Evolutionary conservation across 495 filamentous ascomycete genomes (phyloP).

Genomic region (Glonium stellatum): DNA sequence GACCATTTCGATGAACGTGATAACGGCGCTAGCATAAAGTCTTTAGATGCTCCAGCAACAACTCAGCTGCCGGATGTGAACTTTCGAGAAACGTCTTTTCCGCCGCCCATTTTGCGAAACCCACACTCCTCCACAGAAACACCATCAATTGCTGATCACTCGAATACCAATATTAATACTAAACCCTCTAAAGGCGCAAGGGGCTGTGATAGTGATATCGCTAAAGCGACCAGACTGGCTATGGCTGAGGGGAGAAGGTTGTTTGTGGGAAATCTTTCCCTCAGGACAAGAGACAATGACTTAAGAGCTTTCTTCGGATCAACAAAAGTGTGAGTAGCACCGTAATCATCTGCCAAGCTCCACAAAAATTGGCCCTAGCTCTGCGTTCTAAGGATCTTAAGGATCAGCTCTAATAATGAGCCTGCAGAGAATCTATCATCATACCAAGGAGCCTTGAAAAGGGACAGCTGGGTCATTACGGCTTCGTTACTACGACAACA

Average conservation of each 20-base stretch:
- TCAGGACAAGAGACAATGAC: not conserved
- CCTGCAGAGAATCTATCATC: not conserved
- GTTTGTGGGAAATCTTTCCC: not conserved
- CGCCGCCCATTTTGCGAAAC: not conserved
- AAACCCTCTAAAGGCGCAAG: not conserved
- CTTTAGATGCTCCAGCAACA: no score
- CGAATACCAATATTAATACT: not conserved
- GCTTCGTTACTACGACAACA: not conserved
- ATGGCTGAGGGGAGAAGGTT: not conserved
- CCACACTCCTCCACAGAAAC: not conserved
- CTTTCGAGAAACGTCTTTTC: no score
- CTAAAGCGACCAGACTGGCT: not conserved
- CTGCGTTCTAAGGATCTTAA: no score
- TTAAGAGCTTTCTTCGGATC: not conserved
- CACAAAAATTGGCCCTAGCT: not conserved
- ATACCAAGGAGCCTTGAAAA: not conserved
- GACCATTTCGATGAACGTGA: no score
- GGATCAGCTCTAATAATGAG: no score
- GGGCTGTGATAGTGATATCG: not conserved
- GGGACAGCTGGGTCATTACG: not conserved
- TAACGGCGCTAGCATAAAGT: no score
- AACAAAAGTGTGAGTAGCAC: not conserved
- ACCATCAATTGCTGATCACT: not conserved
- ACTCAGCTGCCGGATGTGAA: no score
- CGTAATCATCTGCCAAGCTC: not conserved